Base-by-base conservation (phyloP, 139 green algal species). In the Coelastrella sp. region DNA sequence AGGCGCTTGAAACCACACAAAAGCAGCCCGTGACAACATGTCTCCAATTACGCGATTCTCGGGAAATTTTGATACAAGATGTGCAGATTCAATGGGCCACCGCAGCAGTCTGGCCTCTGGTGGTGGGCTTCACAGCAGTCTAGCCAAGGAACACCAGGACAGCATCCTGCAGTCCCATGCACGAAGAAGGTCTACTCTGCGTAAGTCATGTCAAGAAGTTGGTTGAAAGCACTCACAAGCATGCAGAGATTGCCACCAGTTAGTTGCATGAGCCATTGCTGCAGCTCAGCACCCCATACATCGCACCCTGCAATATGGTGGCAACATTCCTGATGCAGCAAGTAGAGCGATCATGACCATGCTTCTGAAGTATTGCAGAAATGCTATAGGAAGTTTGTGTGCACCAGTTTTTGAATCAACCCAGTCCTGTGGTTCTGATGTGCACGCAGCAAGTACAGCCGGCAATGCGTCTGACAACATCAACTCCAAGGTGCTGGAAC, bases 401-500 rank as follows among this genome's bases (percentile, higher is more conserved):
- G 35, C 35, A 49, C 35, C 35, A 49, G 35, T 3, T 49, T 1
- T 3, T 49, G 35, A 49, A 49, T 49, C 35, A 49, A 49, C 35
- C 35, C 35, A 49, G 1, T 49, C 35, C 35, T 49, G 35, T 49
- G 35, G 35, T 49, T 49, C 35, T 49, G 35, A 49, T 49, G 35
- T 49, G 35, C 35, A 49, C 24, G 68, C 8, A 76, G 63, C 63
- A 14, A 70, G 63, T 6, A 22, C 63, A 70, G 74, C n/a, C 22
- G 49, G 78, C 78, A 83, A 14, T 63, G 7, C 6, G 19, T 83
- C 78, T 25, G 49, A 87, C 82, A 74, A 20, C 58, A 87, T 87
- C 17, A 87, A 75, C 25, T 59, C 75, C 9, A 19, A 15, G 11
- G 58, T 87, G 59, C 12, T 87, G 59, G 19, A 78, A 59, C 57